phyloP scores from a whole-genome alignment of 2,329 filamentous ascomycete species.

The Cercospora citrullina region DNA sequence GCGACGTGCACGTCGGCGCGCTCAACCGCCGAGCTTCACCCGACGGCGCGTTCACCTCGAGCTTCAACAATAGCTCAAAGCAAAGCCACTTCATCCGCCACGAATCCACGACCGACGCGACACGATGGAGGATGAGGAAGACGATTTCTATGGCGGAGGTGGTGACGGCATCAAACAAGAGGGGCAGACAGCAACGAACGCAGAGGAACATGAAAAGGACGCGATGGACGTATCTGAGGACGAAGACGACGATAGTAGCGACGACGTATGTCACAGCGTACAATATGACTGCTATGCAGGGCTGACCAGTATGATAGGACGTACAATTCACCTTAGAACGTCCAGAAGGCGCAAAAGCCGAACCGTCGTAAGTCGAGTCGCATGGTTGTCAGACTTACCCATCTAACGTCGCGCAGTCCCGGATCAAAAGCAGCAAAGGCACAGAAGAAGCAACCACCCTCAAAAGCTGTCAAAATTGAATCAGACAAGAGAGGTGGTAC shows the following conservation, averaged over 20 bases:
- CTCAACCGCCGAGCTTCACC: background rate
- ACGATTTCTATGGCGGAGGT: slow-evolving; percentile 50
- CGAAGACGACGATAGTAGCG: slow-evolving; percentile 47
- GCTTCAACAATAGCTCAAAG: slow-evolving; percentile 3
- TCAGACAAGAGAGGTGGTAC: slow-evolving; percentile 18
- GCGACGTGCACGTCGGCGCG: slow-evolving; percentile 5
- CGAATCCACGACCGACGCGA: background rate
- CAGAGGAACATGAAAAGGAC: slow-evolving; percentile 36
- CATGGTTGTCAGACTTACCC: background rate
- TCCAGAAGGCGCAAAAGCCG: slow-evolving; percentile 39
- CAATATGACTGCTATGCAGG: background rate
- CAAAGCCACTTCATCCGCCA: slow-evolving; percentile 5
- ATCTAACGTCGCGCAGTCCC: slow-evolving; percentile 14
- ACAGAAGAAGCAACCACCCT: slow-evolving; percentile 18
- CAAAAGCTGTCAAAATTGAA: slow-evolving; percentile 20
- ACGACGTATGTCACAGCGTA: slow-evolving; percentile 37
- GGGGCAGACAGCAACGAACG: slow-evolving; percentile 34
- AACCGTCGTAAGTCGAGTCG: slow-evolving; percentile 27
- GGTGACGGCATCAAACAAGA: slow-evolving; percentile 28
- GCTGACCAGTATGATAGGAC: slow-evolving; percentile 41
- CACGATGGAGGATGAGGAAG: slow-evolving; percentile 54
- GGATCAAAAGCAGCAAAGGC: slow-evolving; percentile 26
- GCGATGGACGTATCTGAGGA: slow-evolving; percentile 48
- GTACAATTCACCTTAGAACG: slow-evolving; percentile 56
- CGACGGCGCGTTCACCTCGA: slow-evolving; percentile 9